Evolutionary conservation across 108 stramenopile genomes (phyloP).

Genomic region (Pseudonitzschia multiseries): DNA sequence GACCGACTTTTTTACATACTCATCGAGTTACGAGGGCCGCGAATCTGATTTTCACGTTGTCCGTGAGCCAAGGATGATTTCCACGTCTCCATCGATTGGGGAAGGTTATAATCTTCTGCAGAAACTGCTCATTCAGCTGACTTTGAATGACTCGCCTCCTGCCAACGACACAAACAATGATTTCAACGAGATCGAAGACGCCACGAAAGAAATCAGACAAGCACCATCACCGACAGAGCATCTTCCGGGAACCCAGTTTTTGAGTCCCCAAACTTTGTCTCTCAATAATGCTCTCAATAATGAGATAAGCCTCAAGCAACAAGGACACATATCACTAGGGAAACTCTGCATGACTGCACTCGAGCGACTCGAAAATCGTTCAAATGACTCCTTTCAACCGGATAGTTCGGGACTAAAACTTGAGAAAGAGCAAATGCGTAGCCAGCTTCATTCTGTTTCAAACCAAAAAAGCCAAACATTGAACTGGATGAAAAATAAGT

Average conservation of each 20-base stretch:
- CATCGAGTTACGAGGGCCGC: background rate
- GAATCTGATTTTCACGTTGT: background rate
- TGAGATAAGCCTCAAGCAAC: conserved; percentile 15
- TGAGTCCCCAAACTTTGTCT: background rate
- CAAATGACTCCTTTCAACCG: background rate
- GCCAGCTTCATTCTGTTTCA: background rate
- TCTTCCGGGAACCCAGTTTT: background rate
- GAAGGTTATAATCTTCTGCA: conserved; percentile 46
- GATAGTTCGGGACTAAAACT: background rate
- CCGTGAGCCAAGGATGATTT: background rate
- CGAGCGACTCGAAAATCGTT: conserved; percentile 29
- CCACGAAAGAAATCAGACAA: background rate
- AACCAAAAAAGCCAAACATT: conserved; percentile 1
- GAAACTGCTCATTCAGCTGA: conserved; percentile 64
- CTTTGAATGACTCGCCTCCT: conserved; percentile 68
- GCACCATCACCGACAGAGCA: background rate
- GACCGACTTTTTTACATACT: background rate
- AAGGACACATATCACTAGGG: conserved; percentile 39
- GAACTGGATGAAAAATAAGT: background rate
- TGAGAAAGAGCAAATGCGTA: background rate
- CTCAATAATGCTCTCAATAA: conserved; percentile 5
- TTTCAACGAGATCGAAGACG: background rate
- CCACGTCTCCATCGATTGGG: conserved; percentile 16
- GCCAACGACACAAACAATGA: conserved; percentile 43
- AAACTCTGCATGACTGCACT: conserved; percentile 35